Evolutionary conservation across 2,329 filamentous ascomycete species (phyloP).

Genomic region (Falciphora oryzae): DNA sequence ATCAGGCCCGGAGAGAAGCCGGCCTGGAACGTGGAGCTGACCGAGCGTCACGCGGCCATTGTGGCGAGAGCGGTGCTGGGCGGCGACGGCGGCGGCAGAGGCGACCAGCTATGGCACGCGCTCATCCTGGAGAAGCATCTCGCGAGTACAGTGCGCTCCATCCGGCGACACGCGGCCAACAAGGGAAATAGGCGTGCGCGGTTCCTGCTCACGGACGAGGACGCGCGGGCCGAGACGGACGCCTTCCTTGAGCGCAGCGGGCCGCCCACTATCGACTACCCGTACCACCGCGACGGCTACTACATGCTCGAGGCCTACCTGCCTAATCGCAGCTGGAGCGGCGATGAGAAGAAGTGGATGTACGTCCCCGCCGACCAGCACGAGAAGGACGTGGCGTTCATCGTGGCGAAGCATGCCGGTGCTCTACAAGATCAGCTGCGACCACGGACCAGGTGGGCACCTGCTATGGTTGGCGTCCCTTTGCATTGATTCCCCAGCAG

Average conservation of each 20-base stretch:
- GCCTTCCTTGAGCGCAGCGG: slow-evolving; percentile 44
- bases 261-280: slow-evolving; percentile 45
- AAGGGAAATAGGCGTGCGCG: slow-evolving; percentile 39
- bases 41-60: slow-evolving; percentile 35
- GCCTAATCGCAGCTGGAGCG: slow-evolving; percentile 49
- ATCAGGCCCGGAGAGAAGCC: slow-evolving; percentile 41
- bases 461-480: no score
- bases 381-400: slow-evolving; percentile 27
- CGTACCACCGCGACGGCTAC: slow-evolving; percentile 51
- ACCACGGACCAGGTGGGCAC: no score
- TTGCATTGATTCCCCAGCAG: no score
- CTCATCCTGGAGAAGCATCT: slow-evolving; percentile 29
- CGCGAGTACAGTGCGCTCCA: slow-evolving; percentile 24
- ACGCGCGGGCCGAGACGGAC: slow-evolving; percentile 41
- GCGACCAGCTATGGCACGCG: slow-evolving; percentile 44
- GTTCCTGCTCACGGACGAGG: slow-evolving; percentile 29
- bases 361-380: slow-evolving; percentile 38
- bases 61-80: slow-evolving; percentile 36
- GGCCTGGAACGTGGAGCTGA: slow-evolving; percentile 43
- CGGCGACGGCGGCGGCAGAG: background rate
- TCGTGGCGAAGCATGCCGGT: no score
- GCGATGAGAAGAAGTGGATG: slow-evolving; percentile 38
- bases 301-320: slow-evolving; percentile 53
- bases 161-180: slow-evolving; percentile 36
- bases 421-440: no score